Base-by-base conservation (phyloP, 2,329 filamentous ascomycete species). In the Pestalotiopsis sp. region DNA sequence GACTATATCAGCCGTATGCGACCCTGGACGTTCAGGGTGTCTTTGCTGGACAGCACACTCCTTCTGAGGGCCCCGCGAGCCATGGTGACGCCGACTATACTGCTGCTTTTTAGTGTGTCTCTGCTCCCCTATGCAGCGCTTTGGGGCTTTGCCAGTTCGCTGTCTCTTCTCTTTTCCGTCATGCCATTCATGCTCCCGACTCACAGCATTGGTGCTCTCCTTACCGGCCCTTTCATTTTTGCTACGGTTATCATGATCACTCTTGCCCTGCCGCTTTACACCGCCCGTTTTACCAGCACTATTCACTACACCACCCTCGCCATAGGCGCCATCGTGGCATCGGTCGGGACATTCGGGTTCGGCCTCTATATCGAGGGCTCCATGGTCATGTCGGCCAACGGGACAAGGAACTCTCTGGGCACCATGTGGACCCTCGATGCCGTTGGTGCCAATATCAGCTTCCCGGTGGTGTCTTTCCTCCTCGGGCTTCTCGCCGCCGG, bases 401-500 rank as follows among this genome's bases (percentile, higher is more conserved):
- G 70, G 40, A 67, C 69, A n/a, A 66, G 71, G 2, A 40, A 69
- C 0, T 71, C 74, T 6, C 69, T 77, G 13, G 80, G 78, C 70
- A 73, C 75, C 23, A 71, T 68, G 14, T 73, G 70, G 73, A 69
- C 72, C 4, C 49, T 75, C 4, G 70, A 74, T 38, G 73, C 75
- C 69, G 71, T 75, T 17, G 71, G 71, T 13, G 66, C 74, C 5
- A 72, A 75, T 41, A 78, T 79, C 62, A 80, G 76, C 69, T 80
- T 85, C 59, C 79, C 83, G 0, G 79, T 82, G 3, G 68, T 85
- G 2, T 83, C 83, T 13, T 77, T 87, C 52, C 77, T 85, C 3
- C 79, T 87, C 0, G 85, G 82, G 9, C 77, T 87, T 9, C 75
- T 87, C 0, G 84, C 84, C 0, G 80, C 80, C 0, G 85, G 84